phyloP scores from a whole-genome alignment of 495 filamentous ascomycete species.

The Penicillium goetzii region DNA sequence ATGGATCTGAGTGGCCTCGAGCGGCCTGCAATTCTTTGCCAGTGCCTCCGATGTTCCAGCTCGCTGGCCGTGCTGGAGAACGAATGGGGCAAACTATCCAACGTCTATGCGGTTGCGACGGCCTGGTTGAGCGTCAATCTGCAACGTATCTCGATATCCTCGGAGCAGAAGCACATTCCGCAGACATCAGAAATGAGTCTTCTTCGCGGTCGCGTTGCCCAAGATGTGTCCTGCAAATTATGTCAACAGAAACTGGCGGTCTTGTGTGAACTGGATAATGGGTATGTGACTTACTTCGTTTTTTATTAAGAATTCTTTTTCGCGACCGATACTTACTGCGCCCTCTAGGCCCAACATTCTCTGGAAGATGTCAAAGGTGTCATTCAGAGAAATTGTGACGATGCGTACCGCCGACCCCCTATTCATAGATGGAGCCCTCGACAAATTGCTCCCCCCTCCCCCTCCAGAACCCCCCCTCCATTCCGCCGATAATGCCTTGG shows the following conservation, averaged over 20 bases:
- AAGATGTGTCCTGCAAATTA: slow-evolving; percentile 50
- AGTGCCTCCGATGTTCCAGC: slow-evolving; percentile 51
- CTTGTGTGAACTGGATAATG: slow-evolving; percentile 43
- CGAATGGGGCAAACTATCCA: slow-evolving; percentile 52
- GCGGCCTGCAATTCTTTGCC: slow-evolving; percentile 46
- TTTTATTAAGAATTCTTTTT: background rate
- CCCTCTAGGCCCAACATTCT: slow-evolving; percentile 43
- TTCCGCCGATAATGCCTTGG: slow-evolving; percentile 33
- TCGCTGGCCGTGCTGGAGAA: slow-evolving; percentile 53
- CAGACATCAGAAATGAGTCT: slow-evolving; percentile 45
- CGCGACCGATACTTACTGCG: slow-evolving; percentile 15
- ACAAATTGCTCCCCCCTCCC: slow-evolving; percentile 33
- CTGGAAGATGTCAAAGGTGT: slow-evolving; percentile 52
- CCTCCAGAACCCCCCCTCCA: slow-evolving; percentile 29
- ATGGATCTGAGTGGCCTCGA: slow-evolving; percentile 48
- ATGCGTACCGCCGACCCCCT: slow-evolving; percentile 50
- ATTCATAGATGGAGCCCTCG: slow-evolving; percentile 43
- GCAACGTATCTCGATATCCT: slow-evolving; percentile 46
- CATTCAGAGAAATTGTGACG: slow-evolving; percentile 51
- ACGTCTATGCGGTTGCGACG: slow-evolving; percentile 45
- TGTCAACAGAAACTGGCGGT: slow-evolving; percentile 51
- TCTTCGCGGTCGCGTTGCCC: slow-evolving; percentile 47
- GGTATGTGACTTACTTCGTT: slow-evolving; percentile 35
- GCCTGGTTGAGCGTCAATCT: slow-evolving; percentile 52
- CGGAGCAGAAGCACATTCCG: slow-evolving; percentile 48